Evolutionary conservation across 2,329 filamentous ascomycete species (phyloP), one percentile per base, ranked within the genome.

Genomic region (Talaromyces sp.): DNA sequence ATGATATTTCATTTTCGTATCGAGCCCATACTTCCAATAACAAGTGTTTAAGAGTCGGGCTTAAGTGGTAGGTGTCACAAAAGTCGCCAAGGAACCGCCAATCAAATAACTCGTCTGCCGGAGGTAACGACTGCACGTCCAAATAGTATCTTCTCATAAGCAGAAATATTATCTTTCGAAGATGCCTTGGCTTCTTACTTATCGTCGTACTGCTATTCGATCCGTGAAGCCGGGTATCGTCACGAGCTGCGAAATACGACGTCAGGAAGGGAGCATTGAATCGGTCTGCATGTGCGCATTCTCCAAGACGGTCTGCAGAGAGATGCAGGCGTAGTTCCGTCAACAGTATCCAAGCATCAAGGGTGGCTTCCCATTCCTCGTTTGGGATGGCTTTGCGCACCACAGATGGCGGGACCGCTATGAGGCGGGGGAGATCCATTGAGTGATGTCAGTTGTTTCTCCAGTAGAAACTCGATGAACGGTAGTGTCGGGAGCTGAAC

Each of bases 311-410:
- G 1, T 82, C 72, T 7, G 86, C 82, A 0, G 85, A 71, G 0
- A 90, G 78, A 15, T 84, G 82, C 35, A 95, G 77, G 68, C 93
- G 86, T 2, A 88, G 84, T 62, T 88, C 83, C 7, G 87, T 80
- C 7, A 97, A 83, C 11, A 86, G 80, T 19, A 88, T 80, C 92
- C 92, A 97, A 41, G 91, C 89, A 68, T 90, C 86, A 56, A 96
- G 80, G 74, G 90, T 92, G 37, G 86, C 83, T 69, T 89, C 84
- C 93, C 93, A 97, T 78, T 97, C 91, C 60, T 84, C 79, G 3
- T 87, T 79, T 45, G 84, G 82, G 66, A 97, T 85, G 69, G 85
- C 85, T 69, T 85, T 84, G 72, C 88, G 87, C 80, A 92, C 87
- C 63, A 82, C 80, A 39, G 85, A 80, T 67, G 89, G 85, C 19